Percentiles rank a stretch among this genome's conserved stretches.
phyloP scores from a whole-genome alignment of 1,284 basidiomycete genomes.

The Exsudoporus floridanus region DNA sequence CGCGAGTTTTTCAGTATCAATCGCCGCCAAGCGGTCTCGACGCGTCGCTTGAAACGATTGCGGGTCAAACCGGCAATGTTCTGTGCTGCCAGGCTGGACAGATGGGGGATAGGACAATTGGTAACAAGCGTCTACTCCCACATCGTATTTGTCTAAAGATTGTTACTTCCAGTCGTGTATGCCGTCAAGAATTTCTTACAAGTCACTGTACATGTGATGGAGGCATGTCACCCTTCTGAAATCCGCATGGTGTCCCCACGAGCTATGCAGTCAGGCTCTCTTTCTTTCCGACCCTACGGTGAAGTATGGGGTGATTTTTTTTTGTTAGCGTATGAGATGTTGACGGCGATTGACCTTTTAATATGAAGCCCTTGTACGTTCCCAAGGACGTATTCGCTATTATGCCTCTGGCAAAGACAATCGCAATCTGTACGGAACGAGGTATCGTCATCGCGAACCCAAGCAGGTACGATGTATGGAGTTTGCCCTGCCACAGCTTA shows the following conservation, averaged over 20 bases:
- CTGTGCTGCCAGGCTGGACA: constrained; percentile 58
- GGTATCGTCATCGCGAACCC: constrained; percentile 66
- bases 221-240: constrained; percentile 39
- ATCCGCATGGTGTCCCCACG: constrained; percentile 36
- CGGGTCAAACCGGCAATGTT: constrained; percentile 50
- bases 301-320: constrained; percentile 47
- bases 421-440: constrained; percentile 63
- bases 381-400: constrained; percentile 66
- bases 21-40: constrained; percentile 47
- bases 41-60: constrained; percentile 57
- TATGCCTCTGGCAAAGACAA: constrained; percentile 55
- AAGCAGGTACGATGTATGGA: constrained; percentile 46
- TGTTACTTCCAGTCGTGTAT: constrained; percentile 55
- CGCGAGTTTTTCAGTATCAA: constrained; percentile 52
- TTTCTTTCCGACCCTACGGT: constrained; percentile 59
- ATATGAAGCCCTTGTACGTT: constrained; percentile 58
- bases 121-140: constrained; percentile 38
- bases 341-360: constrained; percentile 3
- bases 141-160: constrained; percentile 7
- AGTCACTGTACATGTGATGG: constrained; percentile 48
- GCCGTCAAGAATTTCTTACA: constrained; percentile 61
- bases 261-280: constrained; percentile 21
- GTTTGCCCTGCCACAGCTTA: neutral
- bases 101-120: constrained; percentile 50
- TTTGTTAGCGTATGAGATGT: neutral